Percentiles rank a stretch among this genome's conserved stretches.
Conservation (phyloP, 1,284 basidiomycete species). For the Microbotryum lychnidis-dioicae region DNA sequence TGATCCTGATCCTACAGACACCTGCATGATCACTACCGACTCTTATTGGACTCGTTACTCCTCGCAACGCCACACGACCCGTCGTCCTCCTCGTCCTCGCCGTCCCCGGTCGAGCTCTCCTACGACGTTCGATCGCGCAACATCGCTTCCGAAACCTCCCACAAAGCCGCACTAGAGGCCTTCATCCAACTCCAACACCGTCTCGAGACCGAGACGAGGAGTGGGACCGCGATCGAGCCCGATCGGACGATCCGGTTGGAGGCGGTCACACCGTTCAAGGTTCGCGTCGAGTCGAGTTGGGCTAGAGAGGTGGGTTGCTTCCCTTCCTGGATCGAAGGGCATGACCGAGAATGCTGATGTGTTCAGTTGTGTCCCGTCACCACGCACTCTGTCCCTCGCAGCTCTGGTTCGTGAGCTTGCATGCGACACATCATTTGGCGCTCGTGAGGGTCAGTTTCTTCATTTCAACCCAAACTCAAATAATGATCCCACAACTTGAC, state of each 20-base stretch:
- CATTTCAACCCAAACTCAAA: neutral
- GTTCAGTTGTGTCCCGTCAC: neutral
- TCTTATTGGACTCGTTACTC: constrained; percentile 12
- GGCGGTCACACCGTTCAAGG: constrained; percentile 66
- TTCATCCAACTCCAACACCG: constrained; percentile 47
- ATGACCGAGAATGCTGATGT: neutral
- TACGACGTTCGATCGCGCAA: constrained; percentile 67
- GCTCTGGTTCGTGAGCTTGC: constrained; percentile 77
- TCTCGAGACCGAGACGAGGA: constrained; percentile 6
- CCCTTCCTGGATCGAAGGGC: neutral
- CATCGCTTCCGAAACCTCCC: constrained; percentile 67
- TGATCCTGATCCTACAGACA: constrained; percentile 1
- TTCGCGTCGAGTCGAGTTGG: constrained; percentile 64
- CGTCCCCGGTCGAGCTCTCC: constrained; percentile 44
- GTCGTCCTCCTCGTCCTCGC: no score
- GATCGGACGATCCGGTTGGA: constrained; percentile 56
- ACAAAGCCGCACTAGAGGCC: constrained; percentile 53
- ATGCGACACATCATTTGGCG: constrained; percentile 49
- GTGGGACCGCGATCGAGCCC: constrained; percentile 40
- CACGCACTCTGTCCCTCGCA: constrained; percentile 36
- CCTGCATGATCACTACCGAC: constrained; percentile 23
- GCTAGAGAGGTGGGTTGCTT: constrained; percentile 58
- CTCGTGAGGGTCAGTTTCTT: constrained; percentile 9
- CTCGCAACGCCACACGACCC: neutral
- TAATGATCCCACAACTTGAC: no score